phyloP scores from a whole-genome alignment of 805 yeast genomes.

The Grigorovia transvaalensis region DNA sequence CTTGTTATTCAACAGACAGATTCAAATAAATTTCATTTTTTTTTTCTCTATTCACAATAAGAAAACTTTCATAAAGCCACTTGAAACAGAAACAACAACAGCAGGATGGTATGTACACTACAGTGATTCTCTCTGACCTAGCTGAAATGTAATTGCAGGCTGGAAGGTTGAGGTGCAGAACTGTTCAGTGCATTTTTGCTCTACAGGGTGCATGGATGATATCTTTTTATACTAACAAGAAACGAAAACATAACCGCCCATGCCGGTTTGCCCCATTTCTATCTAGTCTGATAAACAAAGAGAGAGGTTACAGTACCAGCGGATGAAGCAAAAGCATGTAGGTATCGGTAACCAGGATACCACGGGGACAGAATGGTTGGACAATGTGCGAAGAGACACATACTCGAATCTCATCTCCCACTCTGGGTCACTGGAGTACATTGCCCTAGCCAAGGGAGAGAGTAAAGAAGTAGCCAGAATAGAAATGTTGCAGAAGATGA shows the following conservation, averaged over 20 bases:
- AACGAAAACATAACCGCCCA: too few species aligned
- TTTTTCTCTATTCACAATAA: not conserved
- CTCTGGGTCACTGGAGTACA: conserved; percentile 23
- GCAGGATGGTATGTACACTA: not conserved
- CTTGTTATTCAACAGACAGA: not conserved
- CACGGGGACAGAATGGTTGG: conserved; percentile 55
- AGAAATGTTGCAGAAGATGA: conserved; percentile 23
- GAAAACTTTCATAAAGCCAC: too few species aligned
- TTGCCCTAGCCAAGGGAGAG: conserved; percentile 16
- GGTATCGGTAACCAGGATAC: conserved; percentile 76
- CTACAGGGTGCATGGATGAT: too few species aligned
- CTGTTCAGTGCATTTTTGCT: too few species aligned
- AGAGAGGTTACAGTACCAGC: conserved; percentile 47
- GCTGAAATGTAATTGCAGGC: too few species aligned
- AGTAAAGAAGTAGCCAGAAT: conserved; percentile 7
- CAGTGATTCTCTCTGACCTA: too few species aligned
- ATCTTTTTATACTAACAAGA: not conserved
- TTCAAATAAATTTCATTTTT: not conserved
- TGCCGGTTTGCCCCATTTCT: not conserved
- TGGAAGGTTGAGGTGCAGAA: too few species aligned
- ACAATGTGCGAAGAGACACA: conserved; percentile 33
- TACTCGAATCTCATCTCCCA: conserved; percentile 22
- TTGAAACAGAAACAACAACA: too few species aligned
- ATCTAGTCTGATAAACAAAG: conserved; percentile 53
- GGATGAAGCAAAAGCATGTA: conserved; percentile 48